phyloP scores from a whole-genome alignment of 2,329 filamentous ascomycete species.

The Colletotrichum zoysiae region DNA sequence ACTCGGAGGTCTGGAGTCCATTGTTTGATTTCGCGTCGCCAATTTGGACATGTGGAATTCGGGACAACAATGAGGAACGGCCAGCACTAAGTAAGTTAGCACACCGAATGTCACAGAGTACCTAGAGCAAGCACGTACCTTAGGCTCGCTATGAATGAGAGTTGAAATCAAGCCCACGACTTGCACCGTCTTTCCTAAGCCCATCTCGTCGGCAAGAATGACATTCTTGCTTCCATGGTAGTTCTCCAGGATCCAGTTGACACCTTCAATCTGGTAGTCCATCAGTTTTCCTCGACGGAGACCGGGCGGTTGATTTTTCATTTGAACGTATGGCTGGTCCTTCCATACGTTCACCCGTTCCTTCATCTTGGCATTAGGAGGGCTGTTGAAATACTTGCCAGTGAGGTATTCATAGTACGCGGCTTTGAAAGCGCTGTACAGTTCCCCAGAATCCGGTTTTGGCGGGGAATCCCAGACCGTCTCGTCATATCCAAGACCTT shows the following conservation, averaged over 20 bases:
- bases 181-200: slow-evolving; percentile 96
- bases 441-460: slow-evolving; percentile 68
- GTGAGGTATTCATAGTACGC: slow-evolving; percentile 90
- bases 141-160: slow-evolving; percentile 73
- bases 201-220: slow-evolving; percentile 98
- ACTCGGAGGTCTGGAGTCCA: slow-evolving; percentile 90
- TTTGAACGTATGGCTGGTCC: slow-evolving; percentile 74
- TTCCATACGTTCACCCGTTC: slow-evolving; percentile 78
- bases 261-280: slow-evolving; percentile 91
- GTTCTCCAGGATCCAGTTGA: slow-evolving; percentile 96
- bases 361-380: slow-evolving; percentile 70
- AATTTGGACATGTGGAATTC: slow-evolving; percentile 96
- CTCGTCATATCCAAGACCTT: slow-evolving; percentile 91
- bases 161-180: slow-evolving; percentile 85
- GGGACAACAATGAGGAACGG: slow-evolving; percentile 95
- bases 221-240: slow-evolving; percentile 87
- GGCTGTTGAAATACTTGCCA: slow-evolving; percentile 76
- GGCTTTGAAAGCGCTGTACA: slow-evolving; percentile 83
- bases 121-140: slow-evolving; percentile 49
- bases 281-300: slow-evolving; percentile 86
- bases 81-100: slow-evolving; percentile 69
- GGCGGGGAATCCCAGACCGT: slow-evolving; percentile 91
- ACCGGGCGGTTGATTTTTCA: slow-evolving; percentile 78
- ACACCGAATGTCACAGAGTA: slow-evolving; percentile 37
- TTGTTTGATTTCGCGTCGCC: slow-evolving; percentile 94